Conservation (phyloP, 805 yeast species). For the Hanseniaspora singularis region DNA sequence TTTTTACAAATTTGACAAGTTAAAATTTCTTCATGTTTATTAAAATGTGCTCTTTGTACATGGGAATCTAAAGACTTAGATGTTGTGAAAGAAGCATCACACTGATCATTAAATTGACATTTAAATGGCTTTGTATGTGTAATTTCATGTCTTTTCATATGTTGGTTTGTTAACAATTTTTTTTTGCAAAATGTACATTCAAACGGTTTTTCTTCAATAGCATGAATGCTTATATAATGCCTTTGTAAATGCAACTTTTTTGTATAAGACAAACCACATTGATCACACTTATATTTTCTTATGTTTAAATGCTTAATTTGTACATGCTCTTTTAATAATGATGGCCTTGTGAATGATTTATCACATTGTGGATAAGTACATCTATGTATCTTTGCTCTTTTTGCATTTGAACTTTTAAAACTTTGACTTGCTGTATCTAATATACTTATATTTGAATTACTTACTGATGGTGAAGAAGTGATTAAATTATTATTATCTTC, state of each 20-base stretch:
- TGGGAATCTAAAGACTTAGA: slow-evolving; percentile 45
- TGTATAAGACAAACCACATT: slow-evolving; percentile 54
- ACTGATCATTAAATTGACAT: slow-evolving; percentile 42
- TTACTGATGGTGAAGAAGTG: background rate
- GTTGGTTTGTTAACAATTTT: slow-evolving; percentile 73
- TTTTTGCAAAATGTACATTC: slow-evolving; percentile 66
- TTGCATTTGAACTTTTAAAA: slow-evolving; percentile 23
- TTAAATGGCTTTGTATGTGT: slow-evolving; percentile 60
- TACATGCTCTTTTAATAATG: slow-evolving; percentile 69
- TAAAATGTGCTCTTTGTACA: slow-evolving; percentile 61
- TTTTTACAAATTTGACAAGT: slow-evolving; percentile 54
- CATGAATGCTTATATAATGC: slow-evolving; percentile 54
- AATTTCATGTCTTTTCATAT: slow-evolving; percentile 66
- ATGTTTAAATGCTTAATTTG: slow-evolving; percentile 60
- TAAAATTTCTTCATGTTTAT: slow-evolving; percentile 44
- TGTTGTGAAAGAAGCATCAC: slow-evolving; percentile 44
- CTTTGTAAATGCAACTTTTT: slow-evolving; percentile 71
- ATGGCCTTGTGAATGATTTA: slow-evolving; percentile 70
- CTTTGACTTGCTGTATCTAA: slow-evolving; percentile 11
- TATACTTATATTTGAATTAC: slow-evolving; percentile 1
- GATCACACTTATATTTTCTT: slow-evolving; percentile 59
- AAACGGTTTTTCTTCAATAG: slow-evolving; percentile 46
- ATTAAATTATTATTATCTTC: no score
- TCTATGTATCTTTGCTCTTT: slow-evolving; percentile 46
- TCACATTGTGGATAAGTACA: slow-evolving; percentile 59